Base-by-base conservation (phyloP, 805 yeast species). In the Teunomyces stri region DNA sequence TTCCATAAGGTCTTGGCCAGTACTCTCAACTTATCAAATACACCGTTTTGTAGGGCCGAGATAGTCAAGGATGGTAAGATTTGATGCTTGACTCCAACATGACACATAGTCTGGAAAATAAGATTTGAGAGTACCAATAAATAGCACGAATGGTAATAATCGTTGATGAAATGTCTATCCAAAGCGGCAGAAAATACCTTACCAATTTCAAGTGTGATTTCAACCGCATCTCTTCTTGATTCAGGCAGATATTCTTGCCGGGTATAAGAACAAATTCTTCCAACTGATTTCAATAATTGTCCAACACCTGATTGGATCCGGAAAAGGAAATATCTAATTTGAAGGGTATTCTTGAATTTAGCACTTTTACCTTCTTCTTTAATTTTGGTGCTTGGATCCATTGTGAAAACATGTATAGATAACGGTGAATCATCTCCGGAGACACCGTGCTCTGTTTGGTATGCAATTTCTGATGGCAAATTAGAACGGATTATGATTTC, bases 331-430 rank as follows among this genome's bases (percentile, higher is more conserved):
- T 72, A 72, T 45, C 89, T 72, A 9, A 82, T 60, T 51, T 83
- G 81, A 2, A 79, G 64, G 0, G 85, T 66, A 55, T 86, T 87
- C 52, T 85, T 85, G 64, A 71, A 81, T 53, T 81, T 82, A 0
- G 86, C 79, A 35, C 81, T 72, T 0, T 80, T 76, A 35, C 74
- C 75, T 30, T 74, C 75, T 48, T 70, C 63, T 46, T 68, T 59
- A 21, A 59, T 57, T 33, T 70, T 54, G 42, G 66, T 57, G 4
- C 59, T 52, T 0, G 81, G 81, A 21, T 76, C 74, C 2, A 68
- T 69, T 0, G 74, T 63, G 48, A 70, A 72, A 6, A 81, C 68
- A 31, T 13, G 18, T 6, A 15, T 31, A n/a, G 16, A 31, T 7
- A 31, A 31, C 9, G 15, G 15, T 31, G 34, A 31, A 7, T 13